Evolutionary conservation across 306 rosid species (phyloP), one percentile per base, ranked within the genome.

Genomic region (Lathyrus tuberosus): DNA sequence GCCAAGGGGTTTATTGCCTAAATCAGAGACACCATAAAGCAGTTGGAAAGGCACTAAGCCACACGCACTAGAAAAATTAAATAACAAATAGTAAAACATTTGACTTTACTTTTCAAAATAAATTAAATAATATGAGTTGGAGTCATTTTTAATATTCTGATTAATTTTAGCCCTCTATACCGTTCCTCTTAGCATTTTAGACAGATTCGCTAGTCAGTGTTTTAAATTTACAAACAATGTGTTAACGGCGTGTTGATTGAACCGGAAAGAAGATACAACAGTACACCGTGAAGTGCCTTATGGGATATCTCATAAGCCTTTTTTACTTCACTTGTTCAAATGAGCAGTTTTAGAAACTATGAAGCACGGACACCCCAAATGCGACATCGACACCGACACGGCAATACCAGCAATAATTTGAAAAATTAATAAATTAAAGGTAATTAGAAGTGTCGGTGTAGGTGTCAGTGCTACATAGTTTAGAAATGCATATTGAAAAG

Each of bases 171-270:
- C 26, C 15, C 3, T 10, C 3, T 30, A 28, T 46, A 15, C 44
- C 59, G 16, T 67, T 59, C 7, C 31, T 35, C 18, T 16, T 67
- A 48, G 30, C 48, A 68, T 17, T 38, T 68, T 18, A 51, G n/a
- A 51, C 28, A 14, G 10, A 38, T 5, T 10, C 12, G 17, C 30
- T 10, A 26, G 35, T 41, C 2, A 7, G 5, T 30, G 52, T 44
- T 47, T 33, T 35, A 44, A 65, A 43, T 18, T 44, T 62, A n/a
- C 44, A 14, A 2, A 30, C 43, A 35, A 22, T 8, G 51, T 13
- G 10, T 28, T 43, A 35, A 44, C 33, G 12, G 10, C 13, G 3
- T 4, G 31, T 47, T 35, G 67, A 37, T 5, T 37, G 10, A 37
- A 18, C 67, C 16, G 11, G 31, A 17, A 62, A 37, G 30, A 10